phyloP scores from a whole-genome alignment of 2,329 filamentous ascomycete species.

The Colletotrichum orchidophilum region DNA sequence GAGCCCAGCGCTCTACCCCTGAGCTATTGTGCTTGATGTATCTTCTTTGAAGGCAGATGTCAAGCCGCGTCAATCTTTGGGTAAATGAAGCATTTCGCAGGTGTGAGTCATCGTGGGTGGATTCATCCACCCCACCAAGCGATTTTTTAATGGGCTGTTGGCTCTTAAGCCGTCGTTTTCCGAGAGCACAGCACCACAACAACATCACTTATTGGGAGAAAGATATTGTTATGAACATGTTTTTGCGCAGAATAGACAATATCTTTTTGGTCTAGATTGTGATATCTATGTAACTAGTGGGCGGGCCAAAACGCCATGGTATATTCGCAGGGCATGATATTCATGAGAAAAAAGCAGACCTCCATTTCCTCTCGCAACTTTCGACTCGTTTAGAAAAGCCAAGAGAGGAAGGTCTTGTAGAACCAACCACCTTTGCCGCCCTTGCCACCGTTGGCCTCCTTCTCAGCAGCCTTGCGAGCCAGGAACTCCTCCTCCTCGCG shows the following conservation, averaged over 20 bases:
- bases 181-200: neutral
- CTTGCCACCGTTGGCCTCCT: conserved; percentile 37
- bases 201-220: neutral
- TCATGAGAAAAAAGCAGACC: conserved; percentile 11
- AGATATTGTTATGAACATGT: accelerated
- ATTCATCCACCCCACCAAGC: neutral
- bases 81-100: accelerated
- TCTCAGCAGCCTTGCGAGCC: conserved; percentile 55
- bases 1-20: conserved; percentile 35
- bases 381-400: conserved; percentile 33
- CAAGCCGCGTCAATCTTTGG: accelerated
- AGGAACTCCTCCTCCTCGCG: conserved; percentile 77
- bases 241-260: neutral
- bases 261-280: conserved; percentile 26
- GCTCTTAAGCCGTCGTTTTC: conserved; percentile 9
- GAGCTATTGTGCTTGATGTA: conserved; percentile 29
- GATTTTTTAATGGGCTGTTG: neutral
- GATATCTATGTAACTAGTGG: conserved; percentile 23
- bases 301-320: conserved; percentile 31
- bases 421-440: conserved; percentile 39
- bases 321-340: conserved; percentile 32
- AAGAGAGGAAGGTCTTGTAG: conserved; percentile 38
- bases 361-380: neutral
- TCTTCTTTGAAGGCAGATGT: neutral
- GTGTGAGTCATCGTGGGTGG: conserved; percentile 10